These are phyloP conservation scores for Chalciporus pseudorubinellus DNA, from an alignment of 768 basidiomycete species.

Conservation along the genomic window DNA sequence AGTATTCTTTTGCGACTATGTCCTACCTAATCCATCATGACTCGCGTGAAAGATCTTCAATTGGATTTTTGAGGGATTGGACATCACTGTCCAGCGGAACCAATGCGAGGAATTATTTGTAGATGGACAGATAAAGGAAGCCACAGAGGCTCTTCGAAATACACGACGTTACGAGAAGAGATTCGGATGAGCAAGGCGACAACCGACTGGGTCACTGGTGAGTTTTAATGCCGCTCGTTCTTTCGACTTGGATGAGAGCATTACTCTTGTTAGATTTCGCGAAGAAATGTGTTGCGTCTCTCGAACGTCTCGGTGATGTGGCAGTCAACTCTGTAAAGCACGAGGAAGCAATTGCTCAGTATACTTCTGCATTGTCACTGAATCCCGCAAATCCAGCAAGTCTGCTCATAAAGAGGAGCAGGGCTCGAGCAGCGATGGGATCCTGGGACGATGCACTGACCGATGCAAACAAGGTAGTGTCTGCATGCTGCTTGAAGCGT, in stretches of 20 bases:
- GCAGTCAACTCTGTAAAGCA: neutral
- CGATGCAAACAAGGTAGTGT: constrained; percentile 6
- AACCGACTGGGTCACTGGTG: constrained; percentile 6
- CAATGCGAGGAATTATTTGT: no score
- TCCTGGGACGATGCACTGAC: constrained; percentile 8
- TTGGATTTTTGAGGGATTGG: constrained; percentile 12
- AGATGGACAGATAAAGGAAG: constrained; percentile 10
- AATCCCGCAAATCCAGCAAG: neutral
- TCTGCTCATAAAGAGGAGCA: constrained; percentile 6
- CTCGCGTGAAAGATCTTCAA: constrained; percentile 12
- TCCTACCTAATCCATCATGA: no score
- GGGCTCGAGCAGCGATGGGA: constrained; percentile 2
- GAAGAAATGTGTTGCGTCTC: neutral
- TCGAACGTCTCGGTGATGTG: neutral
- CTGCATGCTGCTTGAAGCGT: neutral
- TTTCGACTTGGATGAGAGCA: no score
- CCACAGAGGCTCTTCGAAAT: constrained; percentile 10
- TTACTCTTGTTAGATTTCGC: neutral
- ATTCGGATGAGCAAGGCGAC: neutral
- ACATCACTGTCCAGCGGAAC: constrained; percentile 3
- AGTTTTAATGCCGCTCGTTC: no score
- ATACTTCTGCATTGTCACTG: neutral
- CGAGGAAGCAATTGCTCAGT: neutral
- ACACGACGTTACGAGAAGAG: constrained; percentile 3
- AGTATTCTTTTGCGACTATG: neutral